Evolutionary conservation across 306 rosid species (phyloP).

Genomic region (Urtica urens): DNA sequence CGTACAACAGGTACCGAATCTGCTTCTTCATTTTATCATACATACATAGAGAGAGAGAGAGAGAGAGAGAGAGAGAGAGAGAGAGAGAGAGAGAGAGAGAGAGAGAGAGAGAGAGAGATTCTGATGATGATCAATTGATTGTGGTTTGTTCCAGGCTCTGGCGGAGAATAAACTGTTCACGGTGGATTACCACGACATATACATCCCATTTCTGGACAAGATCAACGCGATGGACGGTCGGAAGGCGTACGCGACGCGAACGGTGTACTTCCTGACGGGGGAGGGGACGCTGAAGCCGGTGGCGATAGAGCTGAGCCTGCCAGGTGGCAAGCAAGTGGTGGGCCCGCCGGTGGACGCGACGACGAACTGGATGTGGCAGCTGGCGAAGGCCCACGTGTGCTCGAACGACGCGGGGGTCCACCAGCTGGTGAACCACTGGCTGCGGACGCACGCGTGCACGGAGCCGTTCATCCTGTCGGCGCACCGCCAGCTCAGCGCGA

Average conservation of each 20-base stretch:
- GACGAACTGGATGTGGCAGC: constrained; percentile 75
- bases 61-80: too few relatives aligned
- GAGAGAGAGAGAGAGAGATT: too few relatives aligned
- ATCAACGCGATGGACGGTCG: constrained; percentile 83
- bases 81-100: too few relatives aligned
- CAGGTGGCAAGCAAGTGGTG: constrained; percentile 57
- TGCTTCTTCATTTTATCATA: too few relatives aligned
- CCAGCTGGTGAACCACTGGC: constrained; percentile 92
- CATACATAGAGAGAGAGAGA: too few relatives aligned
- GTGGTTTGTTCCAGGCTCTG: constrained; percentile 40
- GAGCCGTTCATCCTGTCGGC: constrained; percentile 86
- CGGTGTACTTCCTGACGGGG: constrained; percentile 54
- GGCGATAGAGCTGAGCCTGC: constrained; percentile 89
- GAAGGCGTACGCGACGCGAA: constrained; percentile 81
- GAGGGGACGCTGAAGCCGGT: constrained; percentile 66
- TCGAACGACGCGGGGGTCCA: constrained; percentile 91
- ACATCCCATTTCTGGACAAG: constrained; percentile 70
- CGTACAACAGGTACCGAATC: constrained; percentile 75
- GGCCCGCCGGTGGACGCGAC: constrained; percentile 74
- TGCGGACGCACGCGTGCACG: constrained; percentile 66
- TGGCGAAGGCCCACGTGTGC: constrained; percentile 87
- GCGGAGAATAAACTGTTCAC: constrained; percentile 57
- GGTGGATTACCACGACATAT: constrained; percentile 73
- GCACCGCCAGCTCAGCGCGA: constrained; percentile 78
- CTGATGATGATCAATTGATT: neutral